phyloP scores from a whole-genome alignment of 345 rosid genomes.

The Heritiera littoralis region DNA sequence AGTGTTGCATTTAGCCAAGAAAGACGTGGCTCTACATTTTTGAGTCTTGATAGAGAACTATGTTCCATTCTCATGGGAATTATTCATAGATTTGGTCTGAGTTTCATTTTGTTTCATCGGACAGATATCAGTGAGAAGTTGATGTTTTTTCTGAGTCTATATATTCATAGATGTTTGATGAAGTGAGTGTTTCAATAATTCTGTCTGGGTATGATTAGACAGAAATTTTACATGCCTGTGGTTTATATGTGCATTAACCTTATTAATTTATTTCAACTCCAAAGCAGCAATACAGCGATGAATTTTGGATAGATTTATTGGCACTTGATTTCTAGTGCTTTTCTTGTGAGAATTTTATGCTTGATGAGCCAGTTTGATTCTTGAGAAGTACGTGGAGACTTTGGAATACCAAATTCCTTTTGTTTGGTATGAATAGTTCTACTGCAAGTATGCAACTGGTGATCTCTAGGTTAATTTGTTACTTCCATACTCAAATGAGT shows the following conservation, averaged over 20 bases:
- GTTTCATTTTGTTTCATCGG: background rate
- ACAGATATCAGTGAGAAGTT: background rate
- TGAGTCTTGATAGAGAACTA: background rate
- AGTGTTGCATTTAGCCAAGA: background rate
- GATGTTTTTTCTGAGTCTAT: conserved; percentile 4
- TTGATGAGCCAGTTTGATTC: background rate
- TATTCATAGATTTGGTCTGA: background rate
- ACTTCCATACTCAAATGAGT: conserved; percentile 4
- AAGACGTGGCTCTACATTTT: background rate
- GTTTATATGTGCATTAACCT: background rate
- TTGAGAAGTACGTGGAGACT: background rate
- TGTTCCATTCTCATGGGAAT: background rate
- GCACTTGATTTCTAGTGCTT: background rate
- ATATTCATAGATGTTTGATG: background rate
- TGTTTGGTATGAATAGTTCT: conserved; percentile 2
- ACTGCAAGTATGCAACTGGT: background rate
- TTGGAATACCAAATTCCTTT: background rate
- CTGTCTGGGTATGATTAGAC: background rate
- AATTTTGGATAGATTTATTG: background rate
- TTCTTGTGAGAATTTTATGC: background rate
- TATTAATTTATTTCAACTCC: background rate
- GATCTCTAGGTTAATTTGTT: background rate
- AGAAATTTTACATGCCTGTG: background rate
- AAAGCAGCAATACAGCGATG: background rate
- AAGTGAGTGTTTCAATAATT: background rate